phyloP scores from a whole-genome alignment of 2,329 filamentous ascomycete genomes.

The Sclerotinia subarctica region DNA sequence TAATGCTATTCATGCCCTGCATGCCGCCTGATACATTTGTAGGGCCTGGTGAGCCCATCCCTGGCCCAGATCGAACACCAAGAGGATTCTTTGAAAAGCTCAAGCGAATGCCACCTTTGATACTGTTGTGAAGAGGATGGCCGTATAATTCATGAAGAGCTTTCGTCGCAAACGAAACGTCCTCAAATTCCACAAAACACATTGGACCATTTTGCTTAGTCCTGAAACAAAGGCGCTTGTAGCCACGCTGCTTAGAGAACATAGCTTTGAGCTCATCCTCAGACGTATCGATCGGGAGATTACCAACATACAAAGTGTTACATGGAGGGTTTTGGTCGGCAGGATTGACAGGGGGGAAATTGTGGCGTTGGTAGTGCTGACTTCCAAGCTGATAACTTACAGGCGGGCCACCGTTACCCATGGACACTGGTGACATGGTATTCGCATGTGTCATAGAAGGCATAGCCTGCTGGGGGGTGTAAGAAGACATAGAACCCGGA shows the following conservation, averaged over 20 bases:
- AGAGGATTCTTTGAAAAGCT: conserved; percentile 98
- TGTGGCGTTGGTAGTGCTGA: conserved; percentile 58
- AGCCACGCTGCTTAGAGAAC: conserved; percentile 90
- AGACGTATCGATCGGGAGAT: conserved; percentile 85
- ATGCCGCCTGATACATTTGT: conserved; percentile 45
- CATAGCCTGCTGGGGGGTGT: conserved; percentile 27
- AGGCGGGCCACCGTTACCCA: conserved; percentile 44
- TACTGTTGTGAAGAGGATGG: conserved; percentile 79
- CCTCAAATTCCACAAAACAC: conserved; percentile 99
- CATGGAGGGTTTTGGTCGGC: conserved; percentile 96
- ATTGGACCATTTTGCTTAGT: conserved; percentile 95
- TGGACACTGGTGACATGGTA: conserved; percentile 55
- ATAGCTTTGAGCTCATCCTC: conserved; percentile 94
- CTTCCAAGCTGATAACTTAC: conserved; percentile 55
- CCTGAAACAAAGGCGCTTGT: conserved; percentile 91
- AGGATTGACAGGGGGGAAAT: conserved; percentile 84
- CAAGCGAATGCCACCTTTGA: conserved; percentile 90
- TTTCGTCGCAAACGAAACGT: conserved; percentile 87
- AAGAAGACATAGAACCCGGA: conserved; percentile 30
- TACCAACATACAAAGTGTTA: conserved; percentile 98
- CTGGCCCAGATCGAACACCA: conserved; percentile 79
- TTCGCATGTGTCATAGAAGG: conserved; percentile 39
- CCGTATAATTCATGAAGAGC: conserved; percentile 88
- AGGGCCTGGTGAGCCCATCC: conserved; percentile 38
- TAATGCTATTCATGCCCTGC: conserved; percentile 57